A percentile compares a stretch with the other conserved stretches of the same genome.
Conservation (phyloP, 2,329 filamentous ascomycete genomes). For the Trichophyton simii region DNA sequence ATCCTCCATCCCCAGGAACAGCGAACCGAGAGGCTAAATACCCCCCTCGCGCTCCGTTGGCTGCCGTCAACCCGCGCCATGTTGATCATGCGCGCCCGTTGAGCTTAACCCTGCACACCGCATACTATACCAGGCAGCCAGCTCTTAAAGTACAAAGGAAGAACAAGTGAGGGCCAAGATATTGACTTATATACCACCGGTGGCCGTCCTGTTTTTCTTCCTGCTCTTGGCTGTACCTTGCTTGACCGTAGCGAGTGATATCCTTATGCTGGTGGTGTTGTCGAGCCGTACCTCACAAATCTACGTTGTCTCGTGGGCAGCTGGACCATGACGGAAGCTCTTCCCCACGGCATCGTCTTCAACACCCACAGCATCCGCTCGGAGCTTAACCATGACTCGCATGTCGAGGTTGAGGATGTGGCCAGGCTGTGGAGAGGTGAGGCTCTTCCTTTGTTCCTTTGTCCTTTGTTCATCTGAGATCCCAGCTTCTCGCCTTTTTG, state of each 20-base stretch:
- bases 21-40: background rate
- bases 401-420: slow-evolving; percentile 30
- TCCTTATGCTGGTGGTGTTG: background rate
- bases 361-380: slow-evolving; percentile 27
- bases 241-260: background rate
- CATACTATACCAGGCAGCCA: background rate
- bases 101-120: background rate
- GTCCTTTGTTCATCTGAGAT: no score
- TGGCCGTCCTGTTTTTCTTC: background rate
- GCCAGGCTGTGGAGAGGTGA: slow-evolving; percentile 39
- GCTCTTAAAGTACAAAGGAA: background rate
- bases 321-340: slow-evolving; percentile 25
- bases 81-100: slow-evolving; percentile 4
- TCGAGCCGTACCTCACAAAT: background rate
- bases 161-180: background rate
- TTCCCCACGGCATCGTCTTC: slow-evolving; percentile 30
- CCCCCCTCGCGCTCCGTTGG: slow-evolving; percentile 6
- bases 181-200: background rate
- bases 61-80: slow-evolving; percentile 3
- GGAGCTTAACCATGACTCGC: slow-evolving; percentile 26
- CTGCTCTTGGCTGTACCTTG: background rate
- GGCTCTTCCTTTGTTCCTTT: slow-evolving; percentile 8
- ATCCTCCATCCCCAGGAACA: background rate
- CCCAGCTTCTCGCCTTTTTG: slow-evolving; percentile 5
- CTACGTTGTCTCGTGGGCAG: background rate